Conservation (phyloP, 2,329 filamentous ascomycete species). For the Fusarium mexicanum region DNA sequence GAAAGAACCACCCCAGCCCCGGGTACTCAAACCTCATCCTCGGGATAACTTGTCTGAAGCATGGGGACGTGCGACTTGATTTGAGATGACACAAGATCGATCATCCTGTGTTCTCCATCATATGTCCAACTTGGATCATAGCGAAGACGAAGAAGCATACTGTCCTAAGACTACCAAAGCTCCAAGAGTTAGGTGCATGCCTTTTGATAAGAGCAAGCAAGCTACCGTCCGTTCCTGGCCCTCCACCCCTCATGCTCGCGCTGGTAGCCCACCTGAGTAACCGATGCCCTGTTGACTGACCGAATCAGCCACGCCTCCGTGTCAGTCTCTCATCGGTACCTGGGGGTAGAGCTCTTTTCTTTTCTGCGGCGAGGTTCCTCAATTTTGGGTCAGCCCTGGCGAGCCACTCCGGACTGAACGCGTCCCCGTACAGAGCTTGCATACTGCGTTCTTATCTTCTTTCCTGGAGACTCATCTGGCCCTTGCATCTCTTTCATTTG, state of each 20-base stretch:
- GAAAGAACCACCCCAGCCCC: constrained; percentile 12
- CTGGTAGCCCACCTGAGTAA: constrained; percentile 19
- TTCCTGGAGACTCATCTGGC: constrained; percentile 8
- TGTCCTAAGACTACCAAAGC: background rate
- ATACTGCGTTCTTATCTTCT: constrained; percentile 11
- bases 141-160: background rate
- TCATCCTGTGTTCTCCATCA: constrained; percentile 3
- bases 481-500: constrained; percentile 17
- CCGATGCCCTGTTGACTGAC: background rate
- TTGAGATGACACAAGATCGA: constrained; percentile 6
- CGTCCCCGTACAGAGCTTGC: constrained; percentile 2
- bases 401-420: constrained; percentile 21
- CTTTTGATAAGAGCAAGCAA: background rate
- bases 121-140: background rate
- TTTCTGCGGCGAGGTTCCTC: constrained; percentile 1
- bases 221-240: background rate
- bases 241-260: constrained; percentile 7
- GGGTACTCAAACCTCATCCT: background rate
- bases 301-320: constrained; percentile 10
- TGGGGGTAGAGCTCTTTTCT: background rate
- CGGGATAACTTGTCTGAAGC: constrained; percentile 13
- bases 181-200: background rate
- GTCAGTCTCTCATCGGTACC: constrained; percentile 12
- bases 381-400: constrained; percentile 22
- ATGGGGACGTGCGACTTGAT: background rate